A percentile compares a stretch with the other conserved stretches of the same genome.
Conservation (phyloP, 495 filamentous ascomycete species). For the Niebla homalea region DNA sequence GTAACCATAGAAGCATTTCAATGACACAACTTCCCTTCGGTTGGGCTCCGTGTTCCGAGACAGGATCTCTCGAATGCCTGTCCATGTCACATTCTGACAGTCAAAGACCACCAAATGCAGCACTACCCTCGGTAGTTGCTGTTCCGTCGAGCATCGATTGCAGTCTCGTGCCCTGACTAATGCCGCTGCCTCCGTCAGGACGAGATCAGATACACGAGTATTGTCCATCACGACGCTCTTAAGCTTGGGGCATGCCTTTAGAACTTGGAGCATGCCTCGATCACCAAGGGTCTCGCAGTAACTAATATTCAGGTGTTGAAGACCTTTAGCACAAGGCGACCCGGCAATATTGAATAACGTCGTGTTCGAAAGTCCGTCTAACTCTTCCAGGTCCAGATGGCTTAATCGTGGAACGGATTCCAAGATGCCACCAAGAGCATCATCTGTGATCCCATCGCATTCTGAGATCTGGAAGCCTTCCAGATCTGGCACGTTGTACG, state of each 20-base stretch:
- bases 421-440: conserved; percentile 56
- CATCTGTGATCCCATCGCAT: conserved; percentile 58
- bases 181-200: conserved; percentile 73
- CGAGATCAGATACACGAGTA: conserved; percentile 75
- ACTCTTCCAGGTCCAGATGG: conserved; percentile 82
- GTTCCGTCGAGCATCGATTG: conserved; percentile 17
- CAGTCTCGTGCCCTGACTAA: conserved; percentile 57
- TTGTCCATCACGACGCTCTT: conserved; percentile 80
- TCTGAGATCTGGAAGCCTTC: conserved; percentile 71
- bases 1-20: conserved; percentile 93
- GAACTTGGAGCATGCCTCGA: conserved; percentile 66
- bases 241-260: conserved; percentile 60
- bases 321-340: conserved; percentile 51
- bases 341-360: conserved; percentile 59
- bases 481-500: conserved; percentile 61
- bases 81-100: conserved; percentile 83
- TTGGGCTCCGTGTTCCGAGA: conserved; percentile 59
- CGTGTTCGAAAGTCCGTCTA: conserved; percentile 61
- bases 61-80: conserved; percentile 74
- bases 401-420: conserved; percentile 62
- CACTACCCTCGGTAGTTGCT: conserved; percentile 42
- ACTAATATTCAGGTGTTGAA: conserved; percentile 76
- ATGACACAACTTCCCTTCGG: conserved; percentile 53
- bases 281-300: conserved; percentile 83
- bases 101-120: conserved; percentile 80